Evolutionary conservation across 495 filamentous ascomycete genomes (phyloP).

Genomic region (Wilcoxina mikolae): DNA sequence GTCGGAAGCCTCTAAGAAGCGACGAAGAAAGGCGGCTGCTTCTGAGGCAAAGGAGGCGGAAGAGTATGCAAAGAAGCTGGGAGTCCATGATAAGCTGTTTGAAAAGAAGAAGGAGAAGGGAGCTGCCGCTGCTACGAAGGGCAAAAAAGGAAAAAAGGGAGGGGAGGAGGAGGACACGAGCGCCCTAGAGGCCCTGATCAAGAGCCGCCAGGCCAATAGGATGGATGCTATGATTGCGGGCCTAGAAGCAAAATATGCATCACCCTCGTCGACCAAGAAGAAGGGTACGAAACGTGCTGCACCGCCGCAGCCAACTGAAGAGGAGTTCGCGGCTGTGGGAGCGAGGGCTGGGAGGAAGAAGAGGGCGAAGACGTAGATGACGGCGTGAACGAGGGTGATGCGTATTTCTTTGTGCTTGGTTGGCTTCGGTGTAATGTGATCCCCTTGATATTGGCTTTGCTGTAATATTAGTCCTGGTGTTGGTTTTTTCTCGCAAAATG

Average conservation of each 20-base stretch:
- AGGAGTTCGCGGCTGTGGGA: constrained; percentile 46
- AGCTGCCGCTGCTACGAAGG: constrained; percentile 12
- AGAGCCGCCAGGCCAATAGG: constrained; percentile 39
- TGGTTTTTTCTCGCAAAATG: too few species aligned
- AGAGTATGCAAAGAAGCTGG: constrained; percentile 52
- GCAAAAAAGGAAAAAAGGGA: constrained; percentile 16
- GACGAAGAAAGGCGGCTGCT: constrained; percentile 47
- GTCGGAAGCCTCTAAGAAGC: constrained; percentile 46
- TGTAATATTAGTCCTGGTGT: too few species aligned
- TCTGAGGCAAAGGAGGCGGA: constrained; percentile 60
- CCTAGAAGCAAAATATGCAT: constrained; percentile 60
- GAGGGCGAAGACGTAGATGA: constrained; percentile 5
- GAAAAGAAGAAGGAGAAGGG: constrained; percentile 33
- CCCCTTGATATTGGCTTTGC: too few species aligned
- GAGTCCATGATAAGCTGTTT: constrained; percentile 46
- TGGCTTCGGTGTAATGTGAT: too few species aligned
- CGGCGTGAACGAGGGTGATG: too few species aligned
- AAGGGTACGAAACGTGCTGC: constrained; percentile 25
- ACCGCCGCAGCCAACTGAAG: constrained; percentile 44
- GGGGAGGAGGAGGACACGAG: constrained; percentile 27
- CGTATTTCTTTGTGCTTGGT: too few species aligned
- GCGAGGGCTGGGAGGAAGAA: constrained; percentile 14
- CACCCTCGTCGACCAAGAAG: constrained; percentile 32
- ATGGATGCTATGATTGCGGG: constrained; percentile 45
- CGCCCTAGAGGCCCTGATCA: constrained; percentile 46